phyloP scores from a whole-genome alignment of 1,284 basidiomycete genomes.

The Tilletiaria anomala region DNA sequence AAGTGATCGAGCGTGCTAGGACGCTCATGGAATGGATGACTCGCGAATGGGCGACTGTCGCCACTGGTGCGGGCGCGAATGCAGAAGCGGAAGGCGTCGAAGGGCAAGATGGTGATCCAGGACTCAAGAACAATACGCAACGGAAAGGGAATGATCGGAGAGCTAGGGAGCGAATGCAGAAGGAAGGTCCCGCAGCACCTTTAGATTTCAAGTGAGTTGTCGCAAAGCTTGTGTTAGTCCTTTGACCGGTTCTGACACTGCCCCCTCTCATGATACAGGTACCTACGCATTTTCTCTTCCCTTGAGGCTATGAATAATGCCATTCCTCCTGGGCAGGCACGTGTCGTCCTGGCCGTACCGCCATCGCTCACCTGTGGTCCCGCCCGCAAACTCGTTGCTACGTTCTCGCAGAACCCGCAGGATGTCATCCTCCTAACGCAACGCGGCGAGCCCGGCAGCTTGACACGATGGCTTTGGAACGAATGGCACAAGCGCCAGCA shows the following conservation, averaged over 20 bases:
- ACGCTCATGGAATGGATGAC: conserved; percentile 99
- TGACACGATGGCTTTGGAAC: conserved; percentile 65
- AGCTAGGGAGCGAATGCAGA: background rate
- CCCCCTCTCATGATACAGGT: conserved; percentile 44
- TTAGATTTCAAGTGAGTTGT: conserved; percentile 4
- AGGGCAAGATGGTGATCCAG: no score
- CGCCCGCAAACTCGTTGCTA: conserved; percentile 66
- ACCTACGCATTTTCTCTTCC: conserved; percentile 74
- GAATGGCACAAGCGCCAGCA: conserved; percentile 70
- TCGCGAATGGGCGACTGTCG: conserved; percentile 54
- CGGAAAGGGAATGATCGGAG: conserved; percentile 1
- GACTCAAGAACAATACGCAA: background rate
- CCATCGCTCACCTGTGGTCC: conserved; percentile 82
- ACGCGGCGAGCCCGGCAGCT: conserved; percentile 58
- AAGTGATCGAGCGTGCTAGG: conserved; percentile 84
- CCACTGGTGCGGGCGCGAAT: conserved; percentile 7
- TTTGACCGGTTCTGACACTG: background rate
- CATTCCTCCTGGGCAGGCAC: conserved; percentile 59
- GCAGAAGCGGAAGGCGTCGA: no score
- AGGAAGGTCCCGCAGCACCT: conserved; percentile 1
- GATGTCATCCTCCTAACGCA: conserved; percentile 24
- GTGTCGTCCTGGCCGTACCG: conserved; percentile 83
- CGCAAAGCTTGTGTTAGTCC: background rate
- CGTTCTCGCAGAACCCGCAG: conserved; percentile 52
- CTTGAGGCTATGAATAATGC: conserved; percentile 64